These are phyloP conservation scores for Scedosporium dehoogii DNA, from an alignment of 2,329 filamentous ascomycete genomes.

Conservation along the genomic window DNA sequence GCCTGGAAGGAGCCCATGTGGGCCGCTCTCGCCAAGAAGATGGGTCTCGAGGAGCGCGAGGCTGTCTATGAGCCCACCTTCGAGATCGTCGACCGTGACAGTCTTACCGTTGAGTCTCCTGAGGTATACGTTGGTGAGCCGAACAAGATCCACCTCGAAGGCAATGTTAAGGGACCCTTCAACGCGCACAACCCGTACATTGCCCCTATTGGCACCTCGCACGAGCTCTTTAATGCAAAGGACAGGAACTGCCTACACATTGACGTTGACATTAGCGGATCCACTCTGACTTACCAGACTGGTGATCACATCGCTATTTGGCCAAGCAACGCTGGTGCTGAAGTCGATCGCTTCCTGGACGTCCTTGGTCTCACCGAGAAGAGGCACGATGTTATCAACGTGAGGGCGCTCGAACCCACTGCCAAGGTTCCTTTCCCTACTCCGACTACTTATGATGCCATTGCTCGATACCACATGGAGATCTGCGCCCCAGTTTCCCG, in stretches of 20 bases:
- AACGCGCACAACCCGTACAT: conserved; percentile 97
- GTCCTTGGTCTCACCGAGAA: conserved; percentile 69
- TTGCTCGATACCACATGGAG: conserved; percentile 91
- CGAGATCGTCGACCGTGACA: conserved; percentile 65
- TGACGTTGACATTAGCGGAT: conserved; percentile 84
- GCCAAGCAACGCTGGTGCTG: conserved; percentile 88
- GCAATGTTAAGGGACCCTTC: conserved; percentile 74
- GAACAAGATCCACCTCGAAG: conserved; percentile 90
- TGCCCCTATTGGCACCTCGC: conserved; percentile 84
- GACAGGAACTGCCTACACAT: conserved; percentile 93
- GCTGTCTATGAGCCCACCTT: conserved; percentile 93
- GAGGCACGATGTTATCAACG: conserved; percentile 69
- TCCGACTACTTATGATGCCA: conserved; percentile 91
- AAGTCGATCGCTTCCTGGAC: conserved; percentile 82
- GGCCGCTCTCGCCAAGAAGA: conserved; percentile 69
- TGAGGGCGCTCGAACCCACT: conserved; percentile 88
- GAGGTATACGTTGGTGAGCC: conserved; percentile 93
- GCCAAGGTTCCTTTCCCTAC: conserved; percentile 97
- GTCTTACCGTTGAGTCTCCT: conserved; percentile 62
- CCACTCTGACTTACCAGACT: conserved; percentile 87
- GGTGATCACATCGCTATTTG: conserved; percentile 96
- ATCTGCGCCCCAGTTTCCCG: conserved; percentile 92
- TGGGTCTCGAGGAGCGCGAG: conserved; percentile 90
- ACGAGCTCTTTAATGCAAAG: conserved; percentile 79
- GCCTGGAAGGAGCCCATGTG: conserved; percentile 99